Base-by-base conservation (phyloP, 208 protist genomes). In the Angomonas desouzai region DNA sequence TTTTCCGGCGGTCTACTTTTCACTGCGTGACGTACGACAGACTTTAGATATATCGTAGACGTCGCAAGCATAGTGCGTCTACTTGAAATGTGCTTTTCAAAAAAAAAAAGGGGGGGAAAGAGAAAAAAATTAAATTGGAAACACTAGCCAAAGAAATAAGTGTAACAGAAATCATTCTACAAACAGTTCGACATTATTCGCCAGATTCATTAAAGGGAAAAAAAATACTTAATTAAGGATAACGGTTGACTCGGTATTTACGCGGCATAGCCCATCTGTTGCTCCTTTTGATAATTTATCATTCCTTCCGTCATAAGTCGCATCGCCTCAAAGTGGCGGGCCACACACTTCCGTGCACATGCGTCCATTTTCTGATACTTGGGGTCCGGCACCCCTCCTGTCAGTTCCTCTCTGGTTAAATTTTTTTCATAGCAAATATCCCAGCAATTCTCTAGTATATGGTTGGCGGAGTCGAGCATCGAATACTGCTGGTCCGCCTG, bases 281-380 rank as follows among this genome's bases (percentile, higher is more conserved):
- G n/a, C n/a, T 80, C 78, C 64, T 81, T 78, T 58, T 83, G 71
- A 7, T 83, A 79, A 28, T 68, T 10, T 68, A 88, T 78, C 6
- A 79, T 70, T 1, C 71, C 66, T n/a, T 70, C 83, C 33, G 74
- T 75, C 68, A 91, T 81, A 45, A 96, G 62, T 34, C 79, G 79
- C 85, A 96, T 85, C 53, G 90, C 86, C 48, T 96, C 90, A 64
- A 96, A 96, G 48, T 96, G 74, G 0, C 90, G 72, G 3, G 81
- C 84, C 27, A 93, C 75, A 57, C 90, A 96, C 83, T 96, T 96
- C 4, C 87, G 90, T 59, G 64, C 72, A 65, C 90, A 96, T 38
- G 84, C 85, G 30, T 93, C 81, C 80, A 92, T 90, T 74, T 84
- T 81, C 10, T 77, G 74, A 27, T 79, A 13, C 47, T 84, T 89